These are phyloP conservation scores for Amanita rubescens DNA, from an alignment of 768 basidiomycete genomes.

Conservation along the genomic window DNA sequence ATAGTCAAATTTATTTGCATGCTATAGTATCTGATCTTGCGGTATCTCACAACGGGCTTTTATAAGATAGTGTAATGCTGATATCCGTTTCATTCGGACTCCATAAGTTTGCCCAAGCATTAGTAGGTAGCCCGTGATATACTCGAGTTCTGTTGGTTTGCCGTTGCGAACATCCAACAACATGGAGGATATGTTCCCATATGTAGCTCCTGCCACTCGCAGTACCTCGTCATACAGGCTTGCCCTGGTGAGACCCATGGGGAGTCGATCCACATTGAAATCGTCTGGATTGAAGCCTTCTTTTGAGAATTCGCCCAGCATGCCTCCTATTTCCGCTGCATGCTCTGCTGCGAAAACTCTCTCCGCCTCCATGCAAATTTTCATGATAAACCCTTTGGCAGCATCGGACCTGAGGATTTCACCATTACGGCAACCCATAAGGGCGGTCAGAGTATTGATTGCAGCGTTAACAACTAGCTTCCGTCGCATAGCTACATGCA, in stretches of 20 bases:
- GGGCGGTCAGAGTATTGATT: slow-evolving; percentile 81
- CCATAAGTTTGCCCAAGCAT: slow-evolving; percentile 49
- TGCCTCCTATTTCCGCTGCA: slow-evolving; percentile 31
- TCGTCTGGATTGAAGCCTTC: slow-evolving; percentile 20
- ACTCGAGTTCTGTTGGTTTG: slow-evolving; percentile 68
- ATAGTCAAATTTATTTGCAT: too few species aligned
- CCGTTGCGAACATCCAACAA: slow-evolving; percentile 60
- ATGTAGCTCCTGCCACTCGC: slow-evolving; percentile 51
- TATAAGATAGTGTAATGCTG: slow-evolving; percentile 49
- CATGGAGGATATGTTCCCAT: slow-evolving; percentile 75
- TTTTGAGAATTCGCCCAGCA: slow-evolving; percentile 23
- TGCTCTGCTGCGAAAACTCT: slow-evolving; percentile 48
- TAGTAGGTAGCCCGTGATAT: slow-evolving; percentile 75
- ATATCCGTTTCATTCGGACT: slow-evolving; percentile 54
- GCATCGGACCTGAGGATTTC: slow-evolving; percentile 45
- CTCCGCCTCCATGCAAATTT: slow-evolving; percentile 69
- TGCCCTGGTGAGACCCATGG: slow-evolving; percentile 35
- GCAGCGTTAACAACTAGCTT: slow-evolving; percentile 78
- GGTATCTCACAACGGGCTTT: slow-evolving; percentile 52
- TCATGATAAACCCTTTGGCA: slow-evolving; percentile 36
- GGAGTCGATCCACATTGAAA: slow-evolving; percentile 30
- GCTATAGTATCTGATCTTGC: slow-evolving; percentile 38
- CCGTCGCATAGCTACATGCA: slow-evolving; percentile 65
- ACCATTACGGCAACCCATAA: slow-evolving; percentile 77
- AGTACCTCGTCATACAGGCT: slow-evolving; percentile 50